Evolutionary conservation across 345 rosid genomes (phyloP).

Genomic region (Ceriops tagal): DNA sequence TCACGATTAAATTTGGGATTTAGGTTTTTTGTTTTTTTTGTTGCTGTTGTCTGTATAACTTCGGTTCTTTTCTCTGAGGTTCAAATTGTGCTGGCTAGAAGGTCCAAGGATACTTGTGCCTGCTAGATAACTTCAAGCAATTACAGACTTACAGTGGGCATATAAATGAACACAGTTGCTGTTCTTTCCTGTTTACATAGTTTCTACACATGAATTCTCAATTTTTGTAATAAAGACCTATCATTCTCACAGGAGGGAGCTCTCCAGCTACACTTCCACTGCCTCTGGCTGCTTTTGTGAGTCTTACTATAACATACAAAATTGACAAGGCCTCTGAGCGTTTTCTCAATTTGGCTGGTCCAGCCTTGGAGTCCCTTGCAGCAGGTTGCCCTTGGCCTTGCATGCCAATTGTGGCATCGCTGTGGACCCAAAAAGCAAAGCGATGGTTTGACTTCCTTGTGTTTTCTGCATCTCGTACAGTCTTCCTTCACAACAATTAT

Average conservation of each 20-base stretch:
- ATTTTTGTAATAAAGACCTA: neutral
- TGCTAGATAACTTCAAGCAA: neutral
- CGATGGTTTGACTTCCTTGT: slow-evolving; percentile 93
- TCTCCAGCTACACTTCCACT: slow-evolving; percentile 84
- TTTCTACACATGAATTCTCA: neutral
- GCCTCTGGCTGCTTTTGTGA: slow-evolving; percentile 89
- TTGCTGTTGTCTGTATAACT: neutral
- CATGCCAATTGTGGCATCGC: slow-evolving; percentile 81
- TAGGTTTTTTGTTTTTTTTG: too few species aligned
- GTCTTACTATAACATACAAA: slow-evolving; percentile 94
- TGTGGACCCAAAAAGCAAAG: slow-evolving; percentile 95
- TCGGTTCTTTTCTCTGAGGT: neutral
- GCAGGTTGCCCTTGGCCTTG: slow-evolving; percentile 97
- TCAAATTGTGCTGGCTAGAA: slow-evolving; percentile 40
- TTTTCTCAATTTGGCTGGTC: slow-evolving; percentile 63
- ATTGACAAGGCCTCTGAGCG: slow-evolving; percentile 81
- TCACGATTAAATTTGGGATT: too few species aligned
- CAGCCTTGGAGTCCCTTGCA: slow-evolving; percentile 78
- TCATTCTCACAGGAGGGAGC: slow-evolving; percentile 58
- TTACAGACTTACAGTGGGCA: too few species aligned
- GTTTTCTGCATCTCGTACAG: slow-evolving; percentile 83
- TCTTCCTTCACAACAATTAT: slow-evolving; percentile 81
- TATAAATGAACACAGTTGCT: neutral
- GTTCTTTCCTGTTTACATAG: neutral
- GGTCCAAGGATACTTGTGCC: slow-evolving; percentile 31